phyloP scores from a whole-genome alignment of 2,329 filamentous ascomycete species.

The Ophiostoma triangulosporum region DNA sequence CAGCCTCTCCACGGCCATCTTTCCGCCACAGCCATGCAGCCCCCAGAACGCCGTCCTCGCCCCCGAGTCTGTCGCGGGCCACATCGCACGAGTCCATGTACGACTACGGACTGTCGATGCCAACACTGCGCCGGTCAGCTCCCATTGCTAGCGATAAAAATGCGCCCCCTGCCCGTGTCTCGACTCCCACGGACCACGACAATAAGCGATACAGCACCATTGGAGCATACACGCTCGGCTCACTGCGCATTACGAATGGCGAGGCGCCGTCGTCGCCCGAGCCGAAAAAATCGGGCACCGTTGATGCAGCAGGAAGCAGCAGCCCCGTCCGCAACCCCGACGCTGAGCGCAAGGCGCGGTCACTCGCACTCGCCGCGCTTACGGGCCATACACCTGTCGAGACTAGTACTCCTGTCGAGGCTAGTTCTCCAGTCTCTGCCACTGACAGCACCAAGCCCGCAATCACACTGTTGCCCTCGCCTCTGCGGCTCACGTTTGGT shows the following conservation, averaged over 20 bases:
- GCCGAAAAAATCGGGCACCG: background rate
- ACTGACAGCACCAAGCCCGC: background rate
- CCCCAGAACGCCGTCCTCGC: slow-evolving; percentile 22
- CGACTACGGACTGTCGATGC: slow-evolving; percentile 22
- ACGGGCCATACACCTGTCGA: slow-evolving; percentile 2
- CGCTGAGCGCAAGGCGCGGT: background rate
- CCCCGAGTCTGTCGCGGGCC: slow-evolving; percentile 25
- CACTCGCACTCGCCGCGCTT: slow-evolving; percentile 6
- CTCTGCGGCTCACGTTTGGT: background rate
- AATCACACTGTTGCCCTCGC: background rate
- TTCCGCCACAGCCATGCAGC: slow-evolving; percentile 16
- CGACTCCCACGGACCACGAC: slow-evolving; percentile 35
- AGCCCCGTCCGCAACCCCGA: background rate
- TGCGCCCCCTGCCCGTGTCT: slow-evolving; percentile 18
- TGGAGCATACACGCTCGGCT: slow-evolving; percentile 49
- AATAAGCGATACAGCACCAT: slow-evolving; percentile 40
- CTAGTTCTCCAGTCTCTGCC: background rate
- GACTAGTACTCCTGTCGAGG: background rate
- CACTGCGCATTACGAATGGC: slow-evolving; percentile 49
- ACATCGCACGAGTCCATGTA: slow-evolving; percentile 8
- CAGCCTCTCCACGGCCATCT: slow-evolving; percentile 18
- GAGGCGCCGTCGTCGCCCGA: slow-evolving; percentile 28
- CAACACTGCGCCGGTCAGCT: slow-evolving; percentile 10
- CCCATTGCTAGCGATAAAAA: background rate
- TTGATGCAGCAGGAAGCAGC: background rate